Evolutionary conservation across 768 basidiomycete species (phyloP), one percentile per base, ranked within the genome.

Genomic region (Exsudoporus frostii): DNA sequence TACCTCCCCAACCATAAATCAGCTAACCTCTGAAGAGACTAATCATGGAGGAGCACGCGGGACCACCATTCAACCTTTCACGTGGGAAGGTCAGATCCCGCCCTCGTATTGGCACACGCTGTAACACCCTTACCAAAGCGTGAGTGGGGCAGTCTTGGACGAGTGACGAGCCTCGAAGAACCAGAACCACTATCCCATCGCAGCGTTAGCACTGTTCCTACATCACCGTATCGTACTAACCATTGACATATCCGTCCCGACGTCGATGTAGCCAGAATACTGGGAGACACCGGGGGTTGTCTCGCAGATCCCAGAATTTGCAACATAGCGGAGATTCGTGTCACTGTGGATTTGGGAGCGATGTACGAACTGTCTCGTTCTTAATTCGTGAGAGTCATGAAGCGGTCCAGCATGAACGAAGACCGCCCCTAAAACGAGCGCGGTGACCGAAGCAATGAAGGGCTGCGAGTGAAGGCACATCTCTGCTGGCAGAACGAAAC

Each of bases 121-220:
- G 22, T 11, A 13, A 48, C 13, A 43, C 24, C 27, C 66, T 37
- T 52, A 82, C 84, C 85, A 87, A 22, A 86, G 71, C 3, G 84
- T 84, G 59, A 88, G 81, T 0, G 85, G 85, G 0, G 84, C 84
- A 2, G 76, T 82, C 45, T 83, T 79, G 0, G 84, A 81, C 3
- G 74, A 70, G 29, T 79, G 68, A 14, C 86, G 76, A 3, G 85
- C 77, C 55, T 83, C 86, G 48, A 87, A 88, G 66, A 86, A 87
- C 83, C 85, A 87, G 61, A 86, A 87, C 83, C 82, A 86, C 84
- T 85, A 48, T 14, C 39, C 45, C 36, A 29, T 11, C 17, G 10
- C 41, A 7, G 19, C 24, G 37, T 66, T 3, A 65, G 41, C 15
- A 32, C 8, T 14, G 13, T n/a, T 10, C 3, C 36, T 14, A 30